Base-by-base conservation (phyloP, 106 monocot species). In the Alisma plantagoaquatica region DNA sequence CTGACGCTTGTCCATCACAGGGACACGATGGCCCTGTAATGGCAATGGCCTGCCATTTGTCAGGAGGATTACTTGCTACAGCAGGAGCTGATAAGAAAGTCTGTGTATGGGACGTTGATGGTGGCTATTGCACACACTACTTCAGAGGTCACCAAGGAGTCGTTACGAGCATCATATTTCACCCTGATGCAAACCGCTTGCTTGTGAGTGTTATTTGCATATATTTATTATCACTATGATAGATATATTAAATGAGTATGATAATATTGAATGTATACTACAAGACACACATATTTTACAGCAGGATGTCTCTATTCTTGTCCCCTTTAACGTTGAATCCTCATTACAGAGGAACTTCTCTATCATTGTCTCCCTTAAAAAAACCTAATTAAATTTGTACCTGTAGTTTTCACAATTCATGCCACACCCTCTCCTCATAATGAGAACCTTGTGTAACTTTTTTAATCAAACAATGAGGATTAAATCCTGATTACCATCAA, bases 71-170 rank as follows among this genome's bases (percentile, higher is more conserved):
- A 70, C 76, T 98, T 60, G 98, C 98, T 35, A 98, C 90, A 35
- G 90, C 69, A 7, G 98, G 98, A 50, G 73, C 98, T 43, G 98
- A 90, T 68, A 74, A 70, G 54, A 96, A 67, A 23, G 84, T 96
- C 0, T 70, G 63, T 57, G 85, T 98, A 43, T 98, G 98, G 98
- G 98, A 98, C 68, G 85, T 98, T 10, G 98, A 90, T 61, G 90
- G 98, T 51, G 98, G 98, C 2, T 98, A 76, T 53, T 98, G 98
- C 69, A 98, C 98, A 21, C 90, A 98, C 74, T 79, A 67, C 71
- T 90, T 98, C 27, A 82, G 57, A 79, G 98, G 98, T 27, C 98
- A 98, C 43, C 33, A 71, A 59, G 85, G 84, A 2, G 79, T 98
- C 54, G 79, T 98, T 27, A 98, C 98, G 15, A 73, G 71, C 28